These are phyloP conservation scores for Andalucia godoyi DNA, from an alignment of 78 protist species.

Conservation along the genomic window DNA sequence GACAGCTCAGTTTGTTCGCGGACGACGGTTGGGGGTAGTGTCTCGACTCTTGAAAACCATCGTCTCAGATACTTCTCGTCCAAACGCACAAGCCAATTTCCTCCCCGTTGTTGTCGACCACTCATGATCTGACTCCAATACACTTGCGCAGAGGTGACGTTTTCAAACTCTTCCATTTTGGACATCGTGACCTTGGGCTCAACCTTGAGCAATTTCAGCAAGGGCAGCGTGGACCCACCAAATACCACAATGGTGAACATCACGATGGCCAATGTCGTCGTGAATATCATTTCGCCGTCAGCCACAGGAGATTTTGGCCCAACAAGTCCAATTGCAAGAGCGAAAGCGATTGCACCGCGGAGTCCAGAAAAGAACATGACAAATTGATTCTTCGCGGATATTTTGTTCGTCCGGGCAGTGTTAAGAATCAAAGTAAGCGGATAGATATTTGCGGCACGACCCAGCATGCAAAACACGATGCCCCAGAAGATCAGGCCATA, in stretches of 20 bases:
- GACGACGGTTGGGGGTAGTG: too few species aligned
- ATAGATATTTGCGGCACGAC: conserved; percentile 2
- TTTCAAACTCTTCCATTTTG: too few species aligned
- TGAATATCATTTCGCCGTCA: not conserved
- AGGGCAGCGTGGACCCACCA: conserved; percentile 15
- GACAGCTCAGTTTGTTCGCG: too few species aligned
- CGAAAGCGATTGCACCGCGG: conserved; percentile 27
- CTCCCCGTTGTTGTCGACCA: too few species aligned
- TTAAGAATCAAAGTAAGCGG: conserved; percentile 9
- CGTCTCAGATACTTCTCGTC: too few species aligned
- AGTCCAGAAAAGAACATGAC: conserved; percentile 5
- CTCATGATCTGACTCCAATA: too few species aligned
- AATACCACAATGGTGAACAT: not conserved
- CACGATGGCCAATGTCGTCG: conserved; percentile 6
- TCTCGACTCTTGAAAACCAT: too few species aligned
- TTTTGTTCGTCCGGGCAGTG: not conserved
- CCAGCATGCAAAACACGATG: not conserved
- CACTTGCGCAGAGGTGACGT: too few species aligned
- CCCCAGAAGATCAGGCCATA: not conserved
- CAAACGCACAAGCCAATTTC: too few species aligned
- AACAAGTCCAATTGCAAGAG: not conserved
- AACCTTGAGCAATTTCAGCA: conserved; percentile 12
- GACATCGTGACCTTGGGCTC: too few species aligned
- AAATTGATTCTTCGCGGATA: not conserved
- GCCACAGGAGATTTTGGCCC: not conserved